A percentile compares a stretch with the other conserved stretches of the same genome.
phyloP scores from a whole-genome alignment of 108 stramenopile genomes.

The Stephanodiscus triporus region DNA sequence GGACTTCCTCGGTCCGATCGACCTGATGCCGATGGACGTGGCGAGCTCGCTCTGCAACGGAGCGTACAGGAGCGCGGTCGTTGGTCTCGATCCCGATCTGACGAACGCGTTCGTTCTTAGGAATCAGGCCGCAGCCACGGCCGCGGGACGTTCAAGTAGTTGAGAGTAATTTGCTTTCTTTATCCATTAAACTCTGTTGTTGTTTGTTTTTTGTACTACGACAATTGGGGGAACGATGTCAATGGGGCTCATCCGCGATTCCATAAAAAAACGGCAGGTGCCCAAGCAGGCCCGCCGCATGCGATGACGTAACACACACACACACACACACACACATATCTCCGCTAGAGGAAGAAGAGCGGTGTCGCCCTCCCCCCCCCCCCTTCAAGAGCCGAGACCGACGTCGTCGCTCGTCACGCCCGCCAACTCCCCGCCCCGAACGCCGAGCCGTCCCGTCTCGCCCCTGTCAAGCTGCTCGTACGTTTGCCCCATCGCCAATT shows the following conservation, averaged over 20 bases:
- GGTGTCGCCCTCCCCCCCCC: too few species aligned
- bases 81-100: constrained; percentile 63
- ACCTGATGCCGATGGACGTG: constrained; percentile 56
- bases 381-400: too few species aligned
- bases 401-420: too few species aligned
- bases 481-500: constrained; percentile 86
- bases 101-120: constrained; percentile 79
- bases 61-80: constrained; percentile 59
- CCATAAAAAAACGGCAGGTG: background rate
- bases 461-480: constrained; percentile 86
- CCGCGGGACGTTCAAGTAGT: background rate
- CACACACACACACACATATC: too few species aligned
- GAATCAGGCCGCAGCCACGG: constrained; percentile 32
- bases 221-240: too few species aligned
- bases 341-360: too few species aligned
- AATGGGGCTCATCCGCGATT: background rate
- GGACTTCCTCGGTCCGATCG: constrained; percentile 65
- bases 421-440: constrained; percentile 67
- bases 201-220: too few species aligned
- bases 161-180: too few species aligned
- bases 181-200: too few species aligned
- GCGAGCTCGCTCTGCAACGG: constrained; percentile 55
- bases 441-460: constrained; percentile 76
- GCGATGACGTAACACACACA: background rate
- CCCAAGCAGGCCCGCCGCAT: background rate